A percentile compares a stretch with the other conserved stretches of the same genome.
Evolutionary conservation across 2,329 filamentous ascomycete genomes (phyloP).

Genomic region (Fusarium phyllophilum): DNA sequence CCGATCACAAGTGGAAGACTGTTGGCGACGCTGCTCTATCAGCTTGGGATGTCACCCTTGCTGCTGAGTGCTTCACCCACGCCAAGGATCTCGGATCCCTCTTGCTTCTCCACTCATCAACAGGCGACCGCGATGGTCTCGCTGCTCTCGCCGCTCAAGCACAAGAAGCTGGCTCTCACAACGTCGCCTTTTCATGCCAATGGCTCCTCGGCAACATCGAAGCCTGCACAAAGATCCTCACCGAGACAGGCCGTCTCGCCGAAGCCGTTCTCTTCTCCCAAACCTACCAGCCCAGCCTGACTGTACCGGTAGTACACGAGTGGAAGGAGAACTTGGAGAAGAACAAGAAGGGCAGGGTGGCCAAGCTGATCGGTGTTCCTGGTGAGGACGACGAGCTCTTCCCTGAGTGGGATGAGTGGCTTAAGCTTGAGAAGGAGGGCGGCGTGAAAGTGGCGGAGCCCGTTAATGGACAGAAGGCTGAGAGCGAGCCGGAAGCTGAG

Average conservation of each 20-base stretch:
- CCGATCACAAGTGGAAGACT: slow-evolving; percentile 98
- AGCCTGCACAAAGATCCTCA: slow-evolving; percentile 81
- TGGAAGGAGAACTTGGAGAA: slow-evolving; percentile 91
- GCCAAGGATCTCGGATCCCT: slow-evolving; percentile 92
- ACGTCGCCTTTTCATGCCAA: slow-evolving; percentile 89
- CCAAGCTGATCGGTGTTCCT: slow-evolving; percentile 84
- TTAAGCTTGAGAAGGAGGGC: slow-evolving; percentile 81
- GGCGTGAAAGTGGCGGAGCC: slow-evolving; percentile 46
- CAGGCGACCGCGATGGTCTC: slow-evolving; percentile 80
- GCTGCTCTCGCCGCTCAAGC: slow-evolving; percentile 78
- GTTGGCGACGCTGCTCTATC: slow-evolving; percentile 91
- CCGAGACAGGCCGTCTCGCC: slow-evolving; percentile 79
- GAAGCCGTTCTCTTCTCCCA: slow-evolving; percentile 94
- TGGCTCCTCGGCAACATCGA: slow-evolving; percentile 89
- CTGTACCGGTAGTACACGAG: slow-evolving; percentile 71
- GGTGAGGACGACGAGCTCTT: slow-evolving; percentile 89
- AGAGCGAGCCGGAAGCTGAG: slow-evolving; percentile 36
- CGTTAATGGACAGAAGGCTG: slow-evolving; percentile 40
- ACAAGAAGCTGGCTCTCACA: slow-evolving; percentile 81
- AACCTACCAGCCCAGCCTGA: slow-evolving; percentile 89
- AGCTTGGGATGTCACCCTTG: slow-evolving; percentile 87
- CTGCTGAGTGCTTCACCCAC: slow-evolving; percentile 91
- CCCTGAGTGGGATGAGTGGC: slow-evolving; percentile 94
- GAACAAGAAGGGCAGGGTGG: slow-evolving; percentile 84
- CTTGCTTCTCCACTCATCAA: slow-evolving; percentile 88